These are phyloP conservation scores for Podila horticola DNA, from an alignment of 192 early-diverging fungal genomes.

Conservation along the genomic window DNA sequence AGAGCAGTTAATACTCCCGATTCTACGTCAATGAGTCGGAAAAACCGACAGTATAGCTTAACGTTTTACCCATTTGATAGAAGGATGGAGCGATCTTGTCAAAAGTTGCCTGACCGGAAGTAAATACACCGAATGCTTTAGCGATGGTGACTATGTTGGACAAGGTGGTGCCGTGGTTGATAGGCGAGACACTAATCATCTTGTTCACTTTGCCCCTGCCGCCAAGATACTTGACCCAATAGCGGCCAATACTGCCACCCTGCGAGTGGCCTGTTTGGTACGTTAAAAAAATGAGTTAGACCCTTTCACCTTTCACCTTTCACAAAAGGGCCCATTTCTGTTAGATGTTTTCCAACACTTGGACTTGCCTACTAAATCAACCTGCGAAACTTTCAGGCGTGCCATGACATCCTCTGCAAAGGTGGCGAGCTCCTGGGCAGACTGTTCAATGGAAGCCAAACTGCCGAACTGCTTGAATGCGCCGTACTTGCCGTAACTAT, in stretches of 20 bases:
- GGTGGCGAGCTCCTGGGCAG: conserved; percentile 29
- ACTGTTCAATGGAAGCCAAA: conserved; percentile 20
- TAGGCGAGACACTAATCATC: conserved; percentile 33
- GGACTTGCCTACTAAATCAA: conserved; percentile 29
- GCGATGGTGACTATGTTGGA: conserved; percentile 26
- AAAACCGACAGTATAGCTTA: too few relatives aligned
- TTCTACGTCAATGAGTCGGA: background rate
- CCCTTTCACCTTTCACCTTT: too few relatives aligned
- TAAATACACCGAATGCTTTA: conserved; percentile 11
- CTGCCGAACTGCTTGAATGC: conserved; percentile 18
- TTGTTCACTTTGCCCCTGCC: conserved; percentile 35
- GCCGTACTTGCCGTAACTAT: conserved; percentile 18
- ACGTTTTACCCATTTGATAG: conserved; percentile 22
- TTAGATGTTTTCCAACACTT: too few relatives aligned
- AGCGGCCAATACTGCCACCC: conserved; percentile 33
- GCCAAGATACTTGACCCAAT: conserved; percentile 36
- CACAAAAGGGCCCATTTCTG: too few relatives aligned
- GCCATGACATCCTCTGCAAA: conserved; percentile 21
- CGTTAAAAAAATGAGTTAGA: too few relatives aligned
- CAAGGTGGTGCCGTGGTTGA: conserved; percentile 39
- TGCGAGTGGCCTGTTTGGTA: conserved; percentile 14
- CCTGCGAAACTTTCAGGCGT: conserved; percentile 15
- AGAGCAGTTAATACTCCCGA: background rate
- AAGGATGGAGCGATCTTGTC: conserved; percentile 31
- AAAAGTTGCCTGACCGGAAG: conserved; percentile 18